Percentiles rank a stretch among this genome's conserved stretches.
Evolutionary conservation across 768 basidiomycete genomes (phyloP).

Genomic region (Kwoniella europaea): DNA sequence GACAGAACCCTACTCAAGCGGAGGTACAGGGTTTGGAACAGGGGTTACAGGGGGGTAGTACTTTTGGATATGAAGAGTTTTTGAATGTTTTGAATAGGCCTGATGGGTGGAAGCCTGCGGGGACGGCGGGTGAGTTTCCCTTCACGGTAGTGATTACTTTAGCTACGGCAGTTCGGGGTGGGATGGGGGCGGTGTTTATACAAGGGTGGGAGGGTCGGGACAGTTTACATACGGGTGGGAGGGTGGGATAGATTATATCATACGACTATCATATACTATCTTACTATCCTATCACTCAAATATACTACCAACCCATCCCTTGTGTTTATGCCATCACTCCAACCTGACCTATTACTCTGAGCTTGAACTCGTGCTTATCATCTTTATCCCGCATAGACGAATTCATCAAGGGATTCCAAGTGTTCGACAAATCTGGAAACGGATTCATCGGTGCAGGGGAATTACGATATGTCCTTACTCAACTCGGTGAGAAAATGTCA

Average conservation of each 20-base stretch:
- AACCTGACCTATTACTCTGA: too few species aligned
- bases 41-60: slow-evolving; percentile 66
- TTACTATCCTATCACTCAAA: too few species aligned
- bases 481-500: slow-evolving; percentile 96
- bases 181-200: background rate
- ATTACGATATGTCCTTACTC: slow-evolving; percentile 89
- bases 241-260: background rate
- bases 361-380: background rate
- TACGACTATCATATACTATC: too few species aligned
- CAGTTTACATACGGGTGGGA: background rate
- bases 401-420: slow-evolving; percentile 98
- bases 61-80: slow-evolving; percentile 81
- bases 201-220: background rate
- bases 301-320: too few species aligned
- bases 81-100: slow-evolving; percentile 88
- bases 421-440: slow-evolving; percentile 95
- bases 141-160: too few species aligned
- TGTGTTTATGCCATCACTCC: too few species aligned
- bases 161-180: background rate
- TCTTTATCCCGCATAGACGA: slow-evolving; percentile 69
- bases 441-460: slow-evolving; percentile 91
- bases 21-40: slow-evolving; percentile 84
- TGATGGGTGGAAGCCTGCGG: slow-evolving; percentile 96
- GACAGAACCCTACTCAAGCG: slow-evolving; percentile 99
- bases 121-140: slow-evolving; percentile 85